A percentile compares a stretch with the other conserved stretches of the same genome.
Evolutionary conservation across 208 protist genomes (phyloP).

Genomic region (Angomonas ambiguus): DNA sequence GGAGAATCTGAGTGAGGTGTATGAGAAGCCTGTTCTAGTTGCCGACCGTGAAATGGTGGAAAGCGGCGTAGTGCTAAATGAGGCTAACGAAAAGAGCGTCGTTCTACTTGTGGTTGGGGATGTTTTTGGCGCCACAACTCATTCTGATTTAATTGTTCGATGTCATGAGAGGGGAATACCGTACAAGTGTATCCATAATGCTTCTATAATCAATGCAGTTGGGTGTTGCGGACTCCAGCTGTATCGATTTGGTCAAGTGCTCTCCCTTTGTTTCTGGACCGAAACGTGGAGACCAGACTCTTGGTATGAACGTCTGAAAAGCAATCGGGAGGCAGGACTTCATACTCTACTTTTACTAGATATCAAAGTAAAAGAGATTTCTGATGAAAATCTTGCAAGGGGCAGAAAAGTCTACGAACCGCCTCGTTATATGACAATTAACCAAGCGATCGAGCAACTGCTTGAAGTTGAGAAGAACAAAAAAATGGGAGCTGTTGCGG

Average conservation of each 20-base stretch:
- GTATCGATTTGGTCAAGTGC: slow-evolving; percentile 98
- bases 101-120: slow-evolving; percentile 99
- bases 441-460: slow-evolving; percentile 94
- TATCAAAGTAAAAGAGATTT: slow-evolving; percentile 99
- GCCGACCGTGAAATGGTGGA: slow-evolving; percentile 97
- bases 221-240: slow-evolving; percentile 98
- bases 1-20: slow-evolving; percentile 79
- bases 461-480: slow-evolving; percentile 90
- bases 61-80: slow-evolving; percentile 87
- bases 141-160: slow-evolving; percentile 97
- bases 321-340: slow-evolving; percentile 89
- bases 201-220: slow-evolving; percentile 99
- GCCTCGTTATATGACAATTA: slow-evolving; percentile 98
- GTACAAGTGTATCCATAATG: slow-evolving; percentile 97
- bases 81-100: slow-evolving; percentile 87
- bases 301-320: slow-evolving; percentile 96
- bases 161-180: slow-evolving; percentile 86
- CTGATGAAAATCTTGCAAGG: slow-evolving; percentile 94
- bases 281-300: slow-evolving; percentile 96
- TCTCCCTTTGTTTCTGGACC: slow-evolving; percentile 97
- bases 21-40: slow-evolving; percentile 87
- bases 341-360: slow-evolving; percentile 99
- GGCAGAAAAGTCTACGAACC: slow-evolving; percentile 96
- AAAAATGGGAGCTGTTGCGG: slow-evolving; percentile 57
- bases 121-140: slow-evolving; percentile 99